Evolutionary conservation across 2,329 filamentous ascomycete genomes (phyloP).

Genomic region (Alternaria burnsii): DNA sequence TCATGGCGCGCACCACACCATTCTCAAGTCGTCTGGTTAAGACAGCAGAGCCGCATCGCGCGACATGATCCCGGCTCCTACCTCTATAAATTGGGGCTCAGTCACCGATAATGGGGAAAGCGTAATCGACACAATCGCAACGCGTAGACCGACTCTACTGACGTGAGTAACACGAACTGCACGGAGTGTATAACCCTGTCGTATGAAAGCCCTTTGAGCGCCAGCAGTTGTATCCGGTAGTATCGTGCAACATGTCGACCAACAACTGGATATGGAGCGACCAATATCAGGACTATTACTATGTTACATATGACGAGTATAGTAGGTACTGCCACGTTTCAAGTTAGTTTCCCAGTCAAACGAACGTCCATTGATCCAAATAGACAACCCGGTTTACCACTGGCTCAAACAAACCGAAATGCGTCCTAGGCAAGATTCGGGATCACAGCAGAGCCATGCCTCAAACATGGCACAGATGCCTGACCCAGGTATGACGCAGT

Average conservation of each 20-base stretch:
- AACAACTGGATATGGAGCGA: constrained; percentile 15
- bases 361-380: neutral
- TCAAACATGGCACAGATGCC: neutral
- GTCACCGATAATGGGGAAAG: neutral
- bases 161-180: neutral
- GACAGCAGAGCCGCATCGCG: constrained; percentile 6
- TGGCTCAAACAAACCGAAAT: neutral
- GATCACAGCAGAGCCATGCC: neutral
- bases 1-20: neutral
- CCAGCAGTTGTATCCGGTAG: neutral
- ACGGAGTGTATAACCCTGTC: neutral
- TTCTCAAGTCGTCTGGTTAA: neutral
- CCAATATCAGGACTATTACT: constrained; percentile 14
- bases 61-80: neutral
- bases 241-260: constrained; percentile 8
- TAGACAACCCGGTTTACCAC: neutral
- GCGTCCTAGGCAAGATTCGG: neutral
- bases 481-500: neutral
- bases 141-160: neutral
- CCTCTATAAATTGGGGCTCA: neutral
- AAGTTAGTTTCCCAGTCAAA: neutral
- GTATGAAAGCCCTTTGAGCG: neutral
- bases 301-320: constrained; percentile 4
- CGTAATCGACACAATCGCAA: neutral
- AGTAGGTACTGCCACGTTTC: neutral